These are phyloP conservation scores for Chalciporus pseudorubinellus DNA, from an alignment of 768 basidiomycete species.

Conservation along the genomic window DNA sequence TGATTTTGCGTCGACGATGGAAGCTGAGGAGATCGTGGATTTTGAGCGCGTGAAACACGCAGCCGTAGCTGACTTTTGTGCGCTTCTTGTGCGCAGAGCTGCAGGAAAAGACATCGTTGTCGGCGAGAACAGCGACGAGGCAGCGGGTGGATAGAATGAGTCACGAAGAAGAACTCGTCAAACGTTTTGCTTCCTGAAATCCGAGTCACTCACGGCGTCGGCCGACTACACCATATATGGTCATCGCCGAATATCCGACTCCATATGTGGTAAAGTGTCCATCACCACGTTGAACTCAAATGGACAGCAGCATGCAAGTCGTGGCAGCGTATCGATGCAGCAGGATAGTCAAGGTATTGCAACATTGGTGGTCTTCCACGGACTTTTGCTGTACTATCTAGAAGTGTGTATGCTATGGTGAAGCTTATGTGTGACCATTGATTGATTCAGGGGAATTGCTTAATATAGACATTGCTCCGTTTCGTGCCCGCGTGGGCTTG, in stretches of 20 bases:
- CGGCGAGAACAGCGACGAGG: conserved; percentile 11
- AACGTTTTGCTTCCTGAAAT: neutral
- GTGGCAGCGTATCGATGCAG: neutral
- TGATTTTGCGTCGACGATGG: conserved; percentile 76
- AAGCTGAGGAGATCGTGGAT: conserved; percentile 48
- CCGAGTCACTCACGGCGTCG: conserved; percentile 24
- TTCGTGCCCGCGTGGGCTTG: neutral
- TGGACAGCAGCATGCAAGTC: neutral
- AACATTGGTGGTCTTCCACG: too few relatives aligned
- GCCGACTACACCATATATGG: conserved; percentile 23
- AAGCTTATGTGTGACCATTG: neutral
- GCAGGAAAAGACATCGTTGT: conserved; percentile 43
- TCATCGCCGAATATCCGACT: conserved; percentile 24
- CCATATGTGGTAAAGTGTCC: neutral
- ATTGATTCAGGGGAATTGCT: neutral
- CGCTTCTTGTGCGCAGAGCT: conserved; percentile 42
- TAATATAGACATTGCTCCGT: neutral
- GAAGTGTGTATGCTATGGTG: too few relatives aligned
- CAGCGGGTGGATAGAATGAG: conserved; percentile 2
- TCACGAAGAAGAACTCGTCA: conserved; percentile 3
- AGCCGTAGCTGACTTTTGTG: conserved; percentile 34
- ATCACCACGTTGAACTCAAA: neutral
- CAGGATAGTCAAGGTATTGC: too few relatives aligned
- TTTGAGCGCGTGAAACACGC: conserved; percentile 44
- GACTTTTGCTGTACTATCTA: too few relatives aligned